Conservation (phyloP, 345 rosid species). For the Brassica cretica region DNA sequence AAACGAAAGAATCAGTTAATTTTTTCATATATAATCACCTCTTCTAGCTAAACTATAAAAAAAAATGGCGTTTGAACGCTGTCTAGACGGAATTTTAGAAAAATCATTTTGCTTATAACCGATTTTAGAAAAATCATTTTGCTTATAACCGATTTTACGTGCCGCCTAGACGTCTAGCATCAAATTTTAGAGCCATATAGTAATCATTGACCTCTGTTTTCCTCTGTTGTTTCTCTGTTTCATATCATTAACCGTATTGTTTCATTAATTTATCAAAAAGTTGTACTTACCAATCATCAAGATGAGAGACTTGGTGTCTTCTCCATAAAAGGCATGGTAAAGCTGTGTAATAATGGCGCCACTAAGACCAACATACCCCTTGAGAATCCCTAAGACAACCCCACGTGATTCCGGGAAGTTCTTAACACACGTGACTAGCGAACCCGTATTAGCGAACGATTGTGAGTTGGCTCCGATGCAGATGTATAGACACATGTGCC, state of each 20-base stretch:
- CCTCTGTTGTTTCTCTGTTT: slow-evolving; percentile 31
- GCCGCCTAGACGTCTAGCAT: too few relatives aligned
- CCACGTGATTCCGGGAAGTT: slow-evolving; percentile 64
- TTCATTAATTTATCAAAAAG: background rate
- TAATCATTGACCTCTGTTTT: slow-evolving; percentile 17
- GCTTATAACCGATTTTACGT: too few relatives aligned
- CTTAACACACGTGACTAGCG: slow-evolving; percentile 54
- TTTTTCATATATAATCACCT: too few relatives aligned
- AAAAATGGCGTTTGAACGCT: background rate
- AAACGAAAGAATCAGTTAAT: background rate
- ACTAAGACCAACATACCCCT: slow-evolving; percentile 56
- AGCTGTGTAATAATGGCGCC: slow-evolving; percentile 58
- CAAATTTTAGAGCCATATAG: background rate
- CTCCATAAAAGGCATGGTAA: slow-evolving; percentile 52
- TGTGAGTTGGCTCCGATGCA: slow-evolving; percentile 61
- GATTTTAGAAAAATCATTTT: too few relatives aligned
- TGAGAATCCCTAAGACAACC: slow-evolving; percentile 53
- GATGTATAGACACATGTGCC: slow-evolving; percentile 59
- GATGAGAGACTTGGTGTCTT: slow-evolving; percentile 45
- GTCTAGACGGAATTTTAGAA: background rate
- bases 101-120: too few relatives aligned
- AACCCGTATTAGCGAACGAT: slow-evolving; percentile 56
- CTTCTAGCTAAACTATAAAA: background rate
- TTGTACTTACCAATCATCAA: slow-evolving; percentile 43
- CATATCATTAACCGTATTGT: background rate